phyloP scores from a whole-genome alignment of 805 yeast species.

The Ogataea chonburiensis region DNA sequence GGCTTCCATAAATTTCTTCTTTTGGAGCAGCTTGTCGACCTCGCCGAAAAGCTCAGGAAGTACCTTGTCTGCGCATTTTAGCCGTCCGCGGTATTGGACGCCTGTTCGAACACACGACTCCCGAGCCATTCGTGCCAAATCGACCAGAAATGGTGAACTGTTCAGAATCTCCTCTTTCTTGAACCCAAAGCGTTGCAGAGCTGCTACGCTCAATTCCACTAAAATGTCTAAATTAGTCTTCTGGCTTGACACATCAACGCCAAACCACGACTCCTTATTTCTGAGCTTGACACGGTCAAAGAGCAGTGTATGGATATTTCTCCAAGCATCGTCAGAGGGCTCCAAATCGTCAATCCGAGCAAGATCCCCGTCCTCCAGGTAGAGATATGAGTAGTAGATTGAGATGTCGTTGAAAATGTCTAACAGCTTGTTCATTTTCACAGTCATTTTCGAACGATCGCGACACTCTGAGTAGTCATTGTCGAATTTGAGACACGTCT shows the following conservation, averaged over 20 bases:
- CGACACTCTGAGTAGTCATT: slow-evolving; percentile 69
- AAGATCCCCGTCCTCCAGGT: slow-evolving; percentile 30
- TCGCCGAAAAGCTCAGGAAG: slow-evolving; percentile 16
- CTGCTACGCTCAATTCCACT: slow-evolving; percentile 17
- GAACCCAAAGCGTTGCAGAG: slow-evolving; percentile 24
- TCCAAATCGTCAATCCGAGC: slow-evolving; percentile 35
- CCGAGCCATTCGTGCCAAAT: slow-evolving; percentile 24
- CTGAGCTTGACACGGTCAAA: slow-evolving; percentile 28
- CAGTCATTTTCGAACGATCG: slow-evolving; percentile 49
- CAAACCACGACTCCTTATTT: slow-evolving; percentile 17
- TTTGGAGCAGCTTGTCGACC: slow-evolving; percentile 19
- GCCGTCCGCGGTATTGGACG: slow-evolving; percentile 13
- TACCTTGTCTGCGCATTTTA: slow-evolving; percentile 5
- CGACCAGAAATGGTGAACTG: slow-evolving; percentile 21
- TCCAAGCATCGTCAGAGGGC: slow-evolving; percentile 43
- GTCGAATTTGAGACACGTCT: slow-evolving; percentile 71
- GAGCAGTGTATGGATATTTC: slow-evolving; percentile 37
- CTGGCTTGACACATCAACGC: slow-evolving; percentile 15
- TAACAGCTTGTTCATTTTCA: slow-evolving; percentile 43
- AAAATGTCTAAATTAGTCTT: slow-evolving; percentile 31
- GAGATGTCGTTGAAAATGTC: slow-evolving; percentile 46
- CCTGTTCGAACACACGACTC: slow-evolving; percentile 16
- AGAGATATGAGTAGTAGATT: slow-evolving; percentile 37
- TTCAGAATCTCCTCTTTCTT: slow-evolving; percentile 21
- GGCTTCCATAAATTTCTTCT: slow-evolving; percentile 38